Evolutionary conservation across 495 filamentous ascomycete genomes (phyloP), one percentile per base, ranked within the genome.

Genomic region (Entonaema liquescens): DNA sequence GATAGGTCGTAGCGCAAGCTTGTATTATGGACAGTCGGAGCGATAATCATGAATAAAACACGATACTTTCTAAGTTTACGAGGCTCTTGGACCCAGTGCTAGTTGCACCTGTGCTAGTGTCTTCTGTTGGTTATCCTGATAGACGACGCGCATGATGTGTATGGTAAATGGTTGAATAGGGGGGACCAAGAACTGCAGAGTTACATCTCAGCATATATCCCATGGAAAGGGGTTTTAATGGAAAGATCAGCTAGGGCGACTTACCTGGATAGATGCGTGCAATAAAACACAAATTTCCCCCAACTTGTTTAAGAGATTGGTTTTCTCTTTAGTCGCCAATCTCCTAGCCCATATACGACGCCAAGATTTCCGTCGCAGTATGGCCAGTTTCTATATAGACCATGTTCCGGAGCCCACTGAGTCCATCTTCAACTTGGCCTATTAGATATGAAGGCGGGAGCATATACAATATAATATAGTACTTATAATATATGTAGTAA

Each of bases 21-120:
- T 26, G 15, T 58, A 49, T 29, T 35, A 56, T 26, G 28, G 42
- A 19, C 53, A 35, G 29, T 56, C 15, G 15, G 25, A 21, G 35
- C 55, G 38, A 28, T 35, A 13, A 56, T 55, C 17, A 54, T 57
- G 5, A 67, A 61, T 49, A 40, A 67, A 57, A 65, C 36, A 67
- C 4, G 50, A 57, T 44, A 62, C 57, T 71, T 50, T 40, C 23
- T 25, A 58, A 4, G 1, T 38, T 44, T 36, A 26, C 13, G 35
- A 8, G 5, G 36, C 15, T 40, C 31, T 36, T 5, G 15, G 12
- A 11, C 19, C 12, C 8, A 11, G 9, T 19, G 15, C 26, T 1
- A 26, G 23, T 31, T 19, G 23, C 21, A 21, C 2, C 2, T 44
- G 36, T 42, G 23, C 5, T 3, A 26, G 21, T 31, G 13, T 2